A percentile compares a stretch with the other conserved stretches of the same genome.
Conservation (phyloP, 306 rosid genomes). For the Rosa chinensis region DNA sequence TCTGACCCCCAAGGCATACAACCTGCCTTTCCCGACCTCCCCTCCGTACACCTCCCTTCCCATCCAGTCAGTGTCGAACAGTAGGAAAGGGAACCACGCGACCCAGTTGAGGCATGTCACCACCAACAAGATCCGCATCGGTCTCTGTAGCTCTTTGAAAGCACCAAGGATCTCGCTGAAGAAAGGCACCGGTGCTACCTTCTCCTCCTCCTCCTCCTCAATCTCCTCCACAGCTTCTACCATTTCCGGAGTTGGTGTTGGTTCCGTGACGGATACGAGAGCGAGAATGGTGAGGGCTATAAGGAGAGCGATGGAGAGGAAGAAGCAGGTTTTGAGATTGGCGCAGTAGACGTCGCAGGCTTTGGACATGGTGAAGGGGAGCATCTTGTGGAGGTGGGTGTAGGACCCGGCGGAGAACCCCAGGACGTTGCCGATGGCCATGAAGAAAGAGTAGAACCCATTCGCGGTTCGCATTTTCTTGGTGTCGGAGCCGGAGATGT, state of each 20-base stretch:
- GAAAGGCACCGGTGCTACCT: slow-evolving; percentile 24
- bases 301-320: slow-evolving; percentile 59
- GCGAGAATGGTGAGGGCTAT: slow-evolving; percentile 30
- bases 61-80: slow-evolving; percentile 97
- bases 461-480: slow-evolving; percentile 49
- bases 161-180: slow-evolving; percentile 59
- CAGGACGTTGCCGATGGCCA: slow-evolving; percentile 78
- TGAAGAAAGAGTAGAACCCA: slow-evolving; percentile 67
- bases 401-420: slow-evolving; percentile 75
- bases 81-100: slow-evolving; percentile 86
- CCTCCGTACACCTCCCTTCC: slow-evolving; percentile 89
- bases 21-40: slow-evolving; percentile 35
- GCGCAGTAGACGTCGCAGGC: slow-evolving; percentile 87
- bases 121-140: slow-evolving; percentile 70
- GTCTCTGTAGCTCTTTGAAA: slow-evolving; percentile 46
- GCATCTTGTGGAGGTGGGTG: slow-evolving; percentile 36
- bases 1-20: slow-evolving; percentile 64
- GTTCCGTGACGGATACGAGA: slow-evolving; percentile 48
- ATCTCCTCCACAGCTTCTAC: not conserved
- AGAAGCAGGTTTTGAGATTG: slow-evolving; percentile 73
- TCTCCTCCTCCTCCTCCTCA: not conserved
- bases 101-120: slow-evolving; percentile 89
- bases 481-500: slow-evolving; percentile 50
- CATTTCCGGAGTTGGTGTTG: not conserved
- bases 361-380: slow-evolving; percentile 61